phyloP scores from a whole-genome alignment of 805 yeast species.

The Kazachstania africana region DNA sequence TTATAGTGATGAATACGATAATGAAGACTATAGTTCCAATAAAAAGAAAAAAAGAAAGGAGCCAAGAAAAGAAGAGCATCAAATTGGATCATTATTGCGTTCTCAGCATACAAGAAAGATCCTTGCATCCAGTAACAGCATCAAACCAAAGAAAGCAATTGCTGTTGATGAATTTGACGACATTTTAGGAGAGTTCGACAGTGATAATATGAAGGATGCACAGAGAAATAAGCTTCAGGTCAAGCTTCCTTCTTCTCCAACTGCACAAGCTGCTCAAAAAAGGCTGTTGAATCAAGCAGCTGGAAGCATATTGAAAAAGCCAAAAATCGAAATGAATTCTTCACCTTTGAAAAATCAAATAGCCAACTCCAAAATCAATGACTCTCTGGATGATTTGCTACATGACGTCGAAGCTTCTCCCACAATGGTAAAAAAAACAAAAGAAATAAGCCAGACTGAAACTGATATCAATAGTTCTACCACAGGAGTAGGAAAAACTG shows the following conservation, averaged over 20 bases:
- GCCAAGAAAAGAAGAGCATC: slow-evolving; percentile 2
- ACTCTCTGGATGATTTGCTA: slow-evolving; percentile 5
- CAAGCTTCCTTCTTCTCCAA: slow-evolving; percentile 7
- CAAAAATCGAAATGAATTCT: slow-evolving; percentile 12
- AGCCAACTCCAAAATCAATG: slow-evolving; percentile 1
- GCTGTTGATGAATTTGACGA: slow-evolving; percentile 53
- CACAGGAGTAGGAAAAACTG: no score
- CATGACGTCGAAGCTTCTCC: slow-evolving; percentile 18
- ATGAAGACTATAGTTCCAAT: slow-evolving; percentile 2
- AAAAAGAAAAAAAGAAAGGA: slow-evolving; percentile 17
- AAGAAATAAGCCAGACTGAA: slow-evolving; percentile 1
- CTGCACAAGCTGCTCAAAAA: background rate
- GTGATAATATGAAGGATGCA: background rate
- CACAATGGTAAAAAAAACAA: slow-evolving; percentile 4
- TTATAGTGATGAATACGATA: slow-evolving; percentile 41
- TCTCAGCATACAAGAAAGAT: slow-evolving; percentile 38
- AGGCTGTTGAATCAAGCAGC: slow-evolving; percentile 1
- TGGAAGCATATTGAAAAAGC: slow-evolving; percentile 6
- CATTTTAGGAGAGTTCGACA: slow-evolving; percentile 43
- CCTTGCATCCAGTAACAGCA: slow-evolving; percentile 9
- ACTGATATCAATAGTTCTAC: slow-evolving; percentile 20
- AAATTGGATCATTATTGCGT: slow-evolving; percentile 36
- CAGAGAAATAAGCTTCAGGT: background rate
- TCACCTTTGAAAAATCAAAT: slow-evolving; percentile 17
- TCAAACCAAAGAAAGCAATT: slow-evolving; percentile 30